Base-by-base conservation (phyloP, 805 yeast genomes). In the Wickerhamomyces sydowiorum region DNA sequence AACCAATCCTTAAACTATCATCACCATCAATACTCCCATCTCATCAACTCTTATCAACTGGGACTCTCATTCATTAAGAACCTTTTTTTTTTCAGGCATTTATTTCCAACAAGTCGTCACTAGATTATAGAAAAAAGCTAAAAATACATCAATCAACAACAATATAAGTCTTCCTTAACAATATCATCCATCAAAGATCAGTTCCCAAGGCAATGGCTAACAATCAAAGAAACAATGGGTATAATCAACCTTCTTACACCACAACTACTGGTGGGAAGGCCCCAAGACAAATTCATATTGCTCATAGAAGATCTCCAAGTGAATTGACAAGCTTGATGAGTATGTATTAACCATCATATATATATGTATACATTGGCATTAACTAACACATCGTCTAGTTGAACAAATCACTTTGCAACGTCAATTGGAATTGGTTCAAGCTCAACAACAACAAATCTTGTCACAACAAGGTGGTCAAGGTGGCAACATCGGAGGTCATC, bases 281-380 rank as follows among this genome's bases (percentile, higher is more conserved):
- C 42, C 82, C 84, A 31, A 75, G 75, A 51, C 78, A 78, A 46
- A 72, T 93, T 46, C 95, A 89, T 65, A 89, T 91, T 50, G 98
- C 98, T n/a, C 98, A 93, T 57, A 78, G 98, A 57, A 76, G 96
- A 46, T 85, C 97, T 3, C 97, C 97, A n/a, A 80, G 90, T 52
- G 99, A 93, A 61, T 72, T 93, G 60, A 91, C 98, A 3, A 85
- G 84, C 42, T 70, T 91, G 50, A 91, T 91, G 96, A 72, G 82
- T 72, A 68, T 52, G 75, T 66, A 45, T n/a, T n/a, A n/a, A n/a
- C n/a, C n/a, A n/a, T n/a, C n/a, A n/a, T n/a, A n/a, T n/a, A n/a
- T n/a, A n/a, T n/a, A n/a, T n/a, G n/a, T n/a, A n/a, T n/a, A n/a
- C n/a, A n/a, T n/a, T n/a, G n/a, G n/a, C n/a, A n/a, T n/a, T n/a